Evolutionary conservation across 108 stramenopile species (phyloP).

Genomic region (Parmales sp.): DNA sequence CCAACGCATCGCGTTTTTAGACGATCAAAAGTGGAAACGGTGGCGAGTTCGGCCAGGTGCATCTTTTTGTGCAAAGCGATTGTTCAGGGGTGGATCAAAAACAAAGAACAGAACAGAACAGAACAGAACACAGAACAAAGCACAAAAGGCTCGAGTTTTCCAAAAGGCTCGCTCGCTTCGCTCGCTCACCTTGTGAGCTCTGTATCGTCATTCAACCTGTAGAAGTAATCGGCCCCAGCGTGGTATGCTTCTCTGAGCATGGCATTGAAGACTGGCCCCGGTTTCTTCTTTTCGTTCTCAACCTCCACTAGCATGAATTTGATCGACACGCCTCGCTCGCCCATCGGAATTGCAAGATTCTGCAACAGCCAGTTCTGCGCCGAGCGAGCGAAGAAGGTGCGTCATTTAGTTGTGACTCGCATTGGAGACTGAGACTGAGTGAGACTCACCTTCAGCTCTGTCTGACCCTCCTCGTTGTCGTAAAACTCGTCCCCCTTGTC

Average conservation of each 20-base stretch:
- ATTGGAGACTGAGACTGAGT: too few species aligned
- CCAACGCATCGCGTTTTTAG: too few species aligned
- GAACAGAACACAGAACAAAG: not conserved
- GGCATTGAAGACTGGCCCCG: constrained; percentile 39
- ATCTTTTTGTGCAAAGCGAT: too few species aligned
- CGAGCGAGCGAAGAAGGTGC: too few species aligned
- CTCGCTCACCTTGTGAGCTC: constrained; percentile 27
- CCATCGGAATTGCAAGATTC: constrained; percentile 19
- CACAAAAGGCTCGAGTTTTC: not conserved
- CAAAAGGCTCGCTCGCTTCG: too few species aligned
- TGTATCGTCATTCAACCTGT: constrained; percentile 43
- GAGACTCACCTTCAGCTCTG: constrained; percentile 11
- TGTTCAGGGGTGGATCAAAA: too few species aligned
- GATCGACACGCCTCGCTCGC: constrained; percentile 14
- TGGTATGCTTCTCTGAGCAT: constrained; percentile 33
- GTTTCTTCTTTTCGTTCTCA: constrained; percentile 30
- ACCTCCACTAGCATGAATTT: constrained; percentile 26
- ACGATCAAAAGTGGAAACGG: too few species aligned
- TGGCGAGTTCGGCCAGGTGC: too few species aligned
- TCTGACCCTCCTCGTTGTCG: constrained; percentile 17
- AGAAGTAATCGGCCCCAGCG: constrained; percentile 33
- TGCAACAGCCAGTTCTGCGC: constrained; percentile 35
- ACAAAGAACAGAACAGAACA: not conserved
- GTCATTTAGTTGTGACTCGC: too few species aligned
- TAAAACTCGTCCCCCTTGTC: constrained; percentile 35